Conservation (phyloP, 2,329 filamentous ascomycete species). For the Xylariaceae sp. region DNA sequence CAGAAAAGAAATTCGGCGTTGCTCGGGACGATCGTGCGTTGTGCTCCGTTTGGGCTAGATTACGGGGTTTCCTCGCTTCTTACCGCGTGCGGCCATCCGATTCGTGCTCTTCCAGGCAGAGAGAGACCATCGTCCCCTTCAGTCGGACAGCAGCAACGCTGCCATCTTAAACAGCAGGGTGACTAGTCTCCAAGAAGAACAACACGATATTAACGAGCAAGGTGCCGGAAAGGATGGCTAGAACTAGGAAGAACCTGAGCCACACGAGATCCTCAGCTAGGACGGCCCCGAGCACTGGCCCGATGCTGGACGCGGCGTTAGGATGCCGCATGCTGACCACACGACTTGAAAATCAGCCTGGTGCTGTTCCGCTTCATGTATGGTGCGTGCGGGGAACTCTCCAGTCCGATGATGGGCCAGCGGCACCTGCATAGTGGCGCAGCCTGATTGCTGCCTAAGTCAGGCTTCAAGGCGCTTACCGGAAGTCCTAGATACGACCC, state of each 20-base stretch:
- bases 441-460: too few species aligned
- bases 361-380: too few species aligned
- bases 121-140: background rate
- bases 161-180: background rate
- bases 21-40: too few species aligned
- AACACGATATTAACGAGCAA: background rate
- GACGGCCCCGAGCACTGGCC: conserved; percentile 27
- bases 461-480: too few species aligned
- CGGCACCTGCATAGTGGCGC: too few species aligned
- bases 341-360: too few species aligned
- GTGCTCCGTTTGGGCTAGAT: too few species aligned
- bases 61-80: conserved; percentile 1
- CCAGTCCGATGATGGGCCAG: too few species aligned
- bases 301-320: conserved; percentile 8
- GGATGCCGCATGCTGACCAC: too few species aligned
- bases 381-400: too few species aligned
- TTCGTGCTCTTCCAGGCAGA: background rate
- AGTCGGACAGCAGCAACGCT: background rate
- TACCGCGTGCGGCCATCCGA: background rate
- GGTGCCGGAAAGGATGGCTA: conserved; percentile 5
- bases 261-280: conserved; percentile 21
- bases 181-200: background rate
- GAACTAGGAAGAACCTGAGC: conserved; percentile 27
- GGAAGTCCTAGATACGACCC: too few species aligned
- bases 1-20: too few species aligned